Evolutionary conservation across 139 green algal genomes (phyloP).

Genomic region (Ostreobium quekettii): DNA sequence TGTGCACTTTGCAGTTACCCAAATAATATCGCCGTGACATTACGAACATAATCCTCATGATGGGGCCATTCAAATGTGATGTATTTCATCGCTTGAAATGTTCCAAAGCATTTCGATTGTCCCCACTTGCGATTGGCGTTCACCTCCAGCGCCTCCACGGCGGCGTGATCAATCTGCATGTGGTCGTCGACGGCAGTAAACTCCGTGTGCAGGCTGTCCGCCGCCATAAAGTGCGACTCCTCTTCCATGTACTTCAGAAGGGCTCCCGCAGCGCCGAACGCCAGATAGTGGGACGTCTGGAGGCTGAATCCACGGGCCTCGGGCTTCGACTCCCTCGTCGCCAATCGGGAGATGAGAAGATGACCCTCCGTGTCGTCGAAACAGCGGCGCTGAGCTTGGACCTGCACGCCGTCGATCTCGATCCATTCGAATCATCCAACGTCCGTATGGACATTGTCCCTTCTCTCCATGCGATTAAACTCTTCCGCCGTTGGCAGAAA

Average conservation of each 20-base stretch:
- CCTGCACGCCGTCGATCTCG: background rate
- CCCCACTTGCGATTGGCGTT: too few species aligned
- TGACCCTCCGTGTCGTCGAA: constrained; percentile 38
- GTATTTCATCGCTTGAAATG: too few species aligned
- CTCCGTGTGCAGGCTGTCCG: constrained; percentile 24
- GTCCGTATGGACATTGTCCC: background rate
- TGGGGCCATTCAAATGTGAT: too few species aligned
- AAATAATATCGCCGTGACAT: too few species aligned
- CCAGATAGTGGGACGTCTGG: constrained; percentile 39
- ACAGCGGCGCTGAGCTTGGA: constrained; percentile 15
- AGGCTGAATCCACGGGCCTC: background rate
- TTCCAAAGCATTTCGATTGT: too few species aligned
- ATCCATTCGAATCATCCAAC: background rate
- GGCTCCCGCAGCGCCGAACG: constrained; percentile 50
- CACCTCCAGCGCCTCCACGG: too few species aligned
- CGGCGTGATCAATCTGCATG: too few species aligned
- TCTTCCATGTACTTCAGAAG: constrained; percentile 43
- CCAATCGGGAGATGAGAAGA: constrained; percentile 18
- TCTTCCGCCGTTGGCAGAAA: too few species aligned
- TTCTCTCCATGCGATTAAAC: too few species aligned
- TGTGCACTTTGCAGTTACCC: too few species aligned
- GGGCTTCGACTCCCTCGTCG: constrained; percentile 9
- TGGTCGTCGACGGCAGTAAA: background rate
- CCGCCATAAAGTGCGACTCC: constrained; percentile 19
- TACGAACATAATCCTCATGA: too few species aligned